Evolutionary conservation across 1,284 basidiomycete genomes (phyloP), one percentile per base, ranked within the genome.

Genomic region (Tilletia indica): DNA sequence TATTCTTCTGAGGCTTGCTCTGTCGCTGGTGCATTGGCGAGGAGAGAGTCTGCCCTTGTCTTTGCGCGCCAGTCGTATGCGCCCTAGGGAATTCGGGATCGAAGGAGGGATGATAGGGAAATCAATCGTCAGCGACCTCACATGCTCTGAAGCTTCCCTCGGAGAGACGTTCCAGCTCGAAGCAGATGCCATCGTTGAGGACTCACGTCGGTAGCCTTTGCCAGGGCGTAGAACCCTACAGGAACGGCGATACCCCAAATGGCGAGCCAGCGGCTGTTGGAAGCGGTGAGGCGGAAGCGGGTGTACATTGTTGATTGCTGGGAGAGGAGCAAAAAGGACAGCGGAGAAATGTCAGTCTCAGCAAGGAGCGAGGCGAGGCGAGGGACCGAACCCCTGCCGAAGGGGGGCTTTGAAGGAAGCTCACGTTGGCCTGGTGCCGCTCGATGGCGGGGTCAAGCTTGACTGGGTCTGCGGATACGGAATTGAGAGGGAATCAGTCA

Each of bases 271-370:
- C 77, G 75, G 39, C 77, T 71, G 48, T 80, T 80, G 31, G 74
- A 70, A 0, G 76, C 63, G 36, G 81, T 82, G 68, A 80, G 69
- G 54, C 77, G 76, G 76, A 82, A 82, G 36, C 80, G 75, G 68
- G 77, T 74, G 76, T 82, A 82, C 81, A 82, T 82, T 63, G 81
- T 78, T 70, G 78, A 76, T 76, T 82, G 81, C 77, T 78, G 69
- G 25, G 19, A 45, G 34, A 38, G 25, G 42, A 45, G 2, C 8
- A 25, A 11, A 54, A 25, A 25, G 51, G 1, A 3, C n/a, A n/a
- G 51, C 8, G n/a, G 31, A 8, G 51, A 54, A 54, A 19, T 25
- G 51, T n/a, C n/a, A 8, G 31, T n/a, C n/a, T 19, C 51, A 54
- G n/a, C 51, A 54, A 31, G 25, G 25, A 31, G 25, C 25, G 25